A percentile compares a stretch with the other conserved stretches of the same genome.
Evolutionary conservation across 1,139 yeast genomes (phyloP).

Genomic region (Nematodospora anomalae): DNA sequence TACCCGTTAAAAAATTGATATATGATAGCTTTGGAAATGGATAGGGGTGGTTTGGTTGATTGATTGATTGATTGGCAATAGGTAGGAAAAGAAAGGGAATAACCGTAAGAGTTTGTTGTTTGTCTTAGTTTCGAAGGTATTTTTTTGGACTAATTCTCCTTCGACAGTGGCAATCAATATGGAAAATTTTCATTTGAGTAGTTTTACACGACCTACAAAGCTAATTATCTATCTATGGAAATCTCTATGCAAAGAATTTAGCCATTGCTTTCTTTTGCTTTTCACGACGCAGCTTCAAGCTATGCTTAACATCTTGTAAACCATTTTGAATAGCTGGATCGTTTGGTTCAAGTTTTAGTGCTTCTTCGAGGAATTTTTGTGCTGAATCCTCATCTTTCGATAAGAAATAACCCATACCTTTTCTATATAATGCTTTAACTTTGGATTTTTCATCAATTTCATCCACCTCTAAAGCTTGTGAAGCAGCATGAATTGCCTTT

Average conservation of each 20-base stretch:
- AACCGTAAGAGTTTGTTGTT: background rate
- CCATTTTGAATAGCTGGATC: conserved; percentile 78
- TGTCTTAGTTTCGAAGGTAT: background rate
- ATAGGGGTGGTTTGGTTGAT: background rate
- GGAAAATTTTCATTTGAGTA: conserved; percentile 5
- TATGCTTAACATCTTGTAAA: conserved; percentile 56
- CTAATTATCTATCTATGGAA: background rate
- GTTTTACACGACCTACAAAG: conserved; percentile 30
- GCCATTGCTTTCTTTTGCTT: conserved; percentile 84
- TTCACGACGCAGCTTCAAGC: conserved; percentile 54
- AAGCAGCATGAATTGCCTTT: conserved; percentile 59
- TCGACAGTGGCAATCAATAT: conserved; percentile 5
- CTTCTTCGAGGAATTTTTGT: conserved; percentile 61
- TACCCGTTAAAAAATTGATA: background rate
- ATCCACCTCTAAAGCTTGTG: conserved; percentile 65
- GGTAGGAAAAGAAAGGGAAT: conserved; percentile 1
- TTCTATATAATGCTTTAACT: conserved; percentile 84
- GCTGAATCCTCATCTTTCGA: conserved; percentile 75
- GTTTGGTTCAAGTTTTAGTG: conserved; percentile 62
- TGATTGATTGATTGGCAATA: conserved; percentile 3
- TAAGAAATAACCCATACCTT: conserved; percentile 71
- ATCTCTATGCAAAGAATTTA: conserved; percentile 56
- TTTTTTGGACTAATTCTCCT: background rate
- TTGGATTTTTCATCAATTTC: conserved; percentile 63
- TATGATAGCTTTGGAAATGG: background rate